Base-by-base conservation (phyloP, 768 basidiomycete species). In the Lentinula boryana region DNA sequence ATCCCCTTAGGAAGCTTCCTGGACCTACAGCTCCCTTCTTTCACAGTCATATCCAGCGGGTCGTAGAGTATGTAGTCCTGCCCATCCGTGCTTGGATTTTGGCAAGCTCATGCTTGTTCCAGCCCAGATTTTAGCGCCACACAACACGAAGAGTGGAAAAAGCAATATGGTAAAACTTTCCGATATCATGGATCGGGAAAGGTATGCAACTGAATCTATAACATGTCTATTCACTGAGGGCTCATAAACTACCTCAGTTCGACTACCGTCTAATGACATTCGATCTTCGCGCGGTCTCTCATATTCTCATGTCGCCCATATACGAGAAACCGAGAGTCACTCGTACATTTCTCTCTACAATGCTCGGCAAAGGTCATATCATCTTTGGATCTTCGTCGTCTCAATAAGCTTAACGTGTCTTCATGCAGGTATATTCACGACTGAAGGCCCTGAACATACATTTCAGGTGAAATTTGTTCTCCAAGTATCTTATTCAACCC, bases 261-360 rank as follows among this genome's bases (percentile, higher is more conserved):
- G 84, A 85, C 63, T 78, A 78, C 63, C 79, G 84, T 43, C 66
- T 85, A 21, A 72, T 85, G 69, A 76, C 82, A 0, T 77, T 83
- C 56, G 83, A 85, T 65, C 72, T 79, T 57, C 76, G 77, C 10
- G 78, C 76, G 12, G 67, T 82, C 9, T 70, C 77, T 5, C 79
- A 84, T 68, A 69, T 85, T 36, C 72, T 84, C 27, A 79, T 71
- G 63, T 80, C 80, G 1, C 64, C 80, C 0, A 64, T 69, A 5
- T 85, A 80, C 61, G 78, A 83, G 64, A 85, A 83, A 66, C 83
- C 84, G 6, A 82, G 81, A 81, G 81, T 82, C 65, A 84, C 83
- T 3, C 75, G 81, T 15, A 60, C 70, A 36, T 71, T 82, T 40
- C 67, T 85, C n/a, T 69, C 75, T 21, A 72, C 76, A 35, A 70